Base-by-base conservation (phyloP, 495 filamentous ascomycete genomes). In the Trichoderma asperelloides region DNA sequence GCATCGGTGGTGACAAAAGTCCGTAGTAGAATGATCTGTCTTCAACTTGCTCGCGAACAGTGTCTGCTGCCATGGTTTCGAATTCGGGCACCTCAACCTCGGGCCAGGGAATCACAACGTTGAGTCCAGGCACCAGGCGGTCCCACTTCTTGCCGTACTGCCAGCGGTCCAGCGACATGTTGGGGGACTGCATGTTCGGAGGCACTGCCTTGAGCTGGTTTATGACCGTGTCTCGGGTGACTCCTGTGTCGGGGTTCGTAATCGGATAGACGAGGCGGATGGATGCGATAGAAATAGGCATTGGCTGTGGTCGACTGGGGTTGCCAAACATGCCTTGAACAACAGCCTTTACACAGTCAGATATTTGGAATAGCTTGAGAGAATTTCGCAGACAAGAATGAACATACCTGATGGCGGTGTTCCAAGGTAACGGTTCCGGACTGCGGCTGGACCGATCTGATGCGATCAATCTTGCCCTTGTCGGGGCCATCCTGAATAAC, bases 261-360 rank as follows among this genome's bases (percentile, higher is more conserved):
- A 95, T 78, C 11, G 90, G 86, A 74, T 89, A 83, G 28, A 97
- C 90, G n/a, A 96, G 89, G 47, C 91, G 88, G 67, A 97, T 82
- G 65, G 87, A 74, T 25, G 86, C 83, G 69, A 94, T 79, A 66
- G 89, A 80, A 21, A 97, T 72, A 11, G 84, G 80, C 40, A 64
- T 39, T 23, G 62, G 62, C 33, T 40, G 62, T 6, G 62, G 33
- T 43, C 40, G 62, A 43, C 62, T 64, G 33, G 33, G 33, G 12
- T 43, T 43, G 33, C 62, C 62, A 39, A 64, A 43, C 62, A 43
- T 39, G 33, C 33, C 33, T 41, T 64, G 21, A 23, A 64, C 40
- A 43, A 64, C 8, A 64, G 33, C 62, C 62, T 64, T 3, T 21
- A 27, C 15, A 64, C 0, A 23, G 25, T 25, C 47, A 2, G 21